phyloP scores from a whole-genome alignment of 2,329 filamentous ascomycete genomes.

The Graphilbum ipis-grandicollis region DNA sequence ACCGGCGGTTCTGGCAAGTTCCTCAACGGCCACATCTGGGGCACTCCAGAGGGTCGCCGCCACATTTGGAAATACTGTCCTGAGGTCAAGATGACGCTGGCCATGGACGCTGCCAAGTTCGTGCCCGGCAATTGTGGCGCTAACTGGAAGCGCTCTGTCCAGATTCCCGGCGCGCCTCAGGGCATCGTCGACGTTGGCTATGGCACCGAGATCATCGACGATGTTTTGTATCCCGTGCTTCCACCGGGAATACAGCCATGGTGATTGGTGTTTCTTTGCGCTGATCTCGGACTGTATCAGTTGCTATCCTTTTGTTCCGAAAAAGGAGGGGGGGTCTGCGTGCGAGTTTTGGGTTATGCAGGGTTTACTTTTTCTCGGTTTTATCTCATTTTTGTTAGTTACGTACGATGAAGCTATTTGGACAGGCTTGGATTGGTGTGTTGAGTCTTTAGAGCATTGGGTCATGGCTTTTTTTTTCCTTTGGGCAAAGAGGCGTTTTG shows the following conservation, averaged over 20 bases:
- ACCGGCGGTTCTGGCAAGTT: slow-evolving; percentile 29
- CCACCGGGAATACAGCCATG: slow-evolving; percentile 14
- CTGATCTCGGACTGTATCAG: too few species aligned
- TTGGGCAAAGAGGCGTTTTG: too few species aligned
- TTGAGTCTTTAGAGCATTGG: too few species aligned
- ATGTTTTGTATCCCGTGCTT: slow-evolving; percentile 21
- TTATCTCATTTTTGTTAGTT: too few species aligned
- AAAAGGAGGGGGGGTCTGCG: too few species aligned
- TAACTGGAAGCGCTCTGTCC: slow-evolving; percentile 25
- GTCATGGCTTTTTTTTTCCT: too few species aligned
- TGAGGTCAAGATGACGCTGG: slow-evolving; percentile 38
- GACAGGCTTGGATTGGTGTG: too few species aligned
- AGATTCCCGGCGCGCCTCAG: slow-evolving; percentile 7
- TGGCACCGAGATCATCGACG: slow-evolving; percentile 23
- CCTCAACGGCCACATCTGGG: slow-evolving; percentile 30
- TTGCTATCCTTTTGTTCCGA: too few species aligned
- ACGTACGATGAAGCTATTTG: too few species aligned
- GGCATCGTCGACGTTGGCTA: slow-evolving; percentile 14
- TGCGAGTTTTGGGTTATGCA: too few species aligned
- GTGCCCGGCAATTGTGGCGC: slow-evolving; percentile 28
- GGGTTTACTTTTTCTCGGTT: too few species aligned
- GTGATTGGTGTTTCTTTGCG: too few species aligned
- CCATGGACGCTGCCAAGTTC: slow-evolving; percentile 34
- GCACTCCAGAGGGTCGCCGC: slow-evolving; percentile 24
- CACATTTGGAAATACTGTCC: slow-evolving; percentile 40